A percentile compares a stretch with the other conserved stretches of the same genome.
Evolutionary conservation across 352 stramenopile species (phyloP).

Genomic region (Pythium chondricola): DNA sequence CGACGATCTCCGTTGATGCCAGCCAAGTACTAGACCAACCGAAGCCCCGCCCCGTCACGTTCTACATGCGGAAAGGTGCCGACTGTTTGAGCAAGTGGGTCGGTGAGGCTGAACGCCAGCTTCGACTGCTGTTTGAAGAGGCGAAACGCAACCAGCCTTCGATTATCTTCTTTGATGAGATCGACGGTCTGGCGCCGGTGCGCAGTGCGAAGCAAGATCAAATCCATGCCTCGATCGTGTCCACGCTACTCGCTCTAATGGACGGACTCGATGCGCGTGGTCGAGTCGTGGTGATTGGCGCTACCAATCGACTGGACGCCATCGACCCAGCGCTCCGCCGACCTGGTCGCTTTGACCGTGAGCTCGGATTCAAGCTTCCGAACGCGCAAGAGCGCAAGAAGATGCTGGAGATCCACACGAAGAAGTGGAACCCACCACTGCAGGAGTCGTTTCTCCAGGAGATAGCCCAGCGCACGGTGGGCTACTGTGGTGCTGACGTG

Average conservation of each 20-base stretch:
- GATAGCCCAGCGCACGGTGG: constrained; percentile 77
- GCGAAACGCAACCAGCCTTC: constrained; percentile 85
- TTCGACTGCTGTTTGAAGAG: constrained; percentile 90
- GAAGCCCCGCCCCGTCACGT: constrained; percentile 73
- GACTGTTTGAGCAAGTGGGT: constrained; percentile 92
- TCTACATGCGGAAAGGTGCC: constrained; percentile 93
- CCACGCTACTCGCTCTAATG: constrained; percentile 90
- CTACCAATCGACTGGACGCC: constrained; percentile 95
- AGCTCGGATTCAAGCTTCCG: constrained; percentile 87
- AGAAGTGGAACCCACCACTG: constrained; percentile 78
- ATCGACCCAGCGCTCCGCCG: constrained; percentile 94
- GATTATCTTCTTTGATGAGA: constrained; percentile 96
- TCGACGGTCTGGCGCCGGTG: constrained; percentile 89
- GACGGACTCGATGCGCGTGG: constrained; percentile 83
- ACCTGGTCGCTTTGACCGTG: constrained; percentile 90
- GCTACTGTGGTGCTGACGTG: constrained; percentile 89
- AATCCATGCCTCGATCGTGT: constrained; percentile 92
- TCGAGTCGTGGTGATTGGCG: constrained; percentile 96
- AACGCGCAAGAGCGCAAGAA: constrained; percentile 71
- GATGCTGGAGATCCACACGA: constrained; percentile 88
- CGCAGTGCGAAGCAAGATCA: constrained; percentile 92
- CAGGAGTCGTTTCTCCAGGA: constrained; percentile 54
- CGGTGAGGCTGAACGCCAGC: constrained; percentile 87
- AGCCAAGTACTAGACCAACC: constrained; percentile 11
- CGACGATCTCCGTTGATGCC: constrained; percentile 11